Evolutionary conservation across 2,329 filamentous ascomycete species (phyloP).

Genomic region (Colletotrichum lini): DNA sequence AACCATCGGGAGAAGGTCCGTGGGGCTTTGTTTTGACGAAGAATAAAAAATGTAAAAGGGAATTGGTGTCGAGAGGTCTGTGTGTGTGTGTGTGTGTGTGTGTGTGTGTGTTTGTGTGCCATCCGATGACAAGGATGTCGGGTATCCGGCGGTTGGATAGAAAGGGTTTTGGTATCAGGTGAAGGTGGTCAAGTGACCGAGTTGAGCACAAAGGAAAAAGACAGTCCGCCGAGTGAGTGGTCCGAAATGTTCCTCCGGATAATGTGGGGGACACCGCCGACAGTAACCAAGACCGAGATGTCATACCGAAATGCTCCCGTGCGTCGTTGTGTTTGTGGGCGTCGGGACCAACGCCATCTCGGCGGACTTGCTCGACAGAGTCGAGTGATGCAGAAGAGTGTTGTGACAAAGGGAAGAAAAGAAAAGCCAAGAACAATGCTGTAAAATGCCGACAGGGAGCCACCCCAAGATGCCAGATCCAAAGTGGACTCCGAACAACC

Average conservation of each 20-base stretch:
- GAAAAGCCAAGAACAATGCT: constrained; percentile 41
- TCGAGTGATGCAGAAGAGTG: constrained; percentile 36
- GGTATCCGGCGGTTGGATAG: constrained; percentile 39
- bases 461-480: constrained; percentile 46
- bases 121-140: constrained; percentile 42
- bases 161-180: constrained; percentile 41
- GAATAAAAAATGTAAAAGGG: constrained; percentile 39
- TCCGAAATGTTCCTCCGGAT: constrained; percentile 32
- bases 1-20: constrained; percentile 25
- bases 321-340: constrained; percentile 20
- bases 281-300: constrained; percentile 27
- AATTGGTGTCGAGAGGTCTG: constrained; percentile 38
- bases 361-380: constrained; percentile 28
- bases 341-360: constrained; percentile 26
- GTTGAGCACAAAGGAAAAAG: constrained; percentile 40
- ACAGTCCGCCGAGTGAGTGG: constrained; percentile 24
- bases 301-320: constrained; percentile 41
- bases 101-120: constrained; percentile 27
- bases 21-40: constrained; percentile 34
- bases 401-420: constrained; percentile 43
- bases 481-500: constrained; percentile 46
- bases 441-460: constrained; percentile 42
- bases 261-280: constrained; percentile 31
- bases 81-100: constrained; percentile 26
- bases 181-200: constrained; percentile 40